Conservation (phyloP, 2,329 filamentous ascomycete species). For the Aureobasidium sp. region DNA sequence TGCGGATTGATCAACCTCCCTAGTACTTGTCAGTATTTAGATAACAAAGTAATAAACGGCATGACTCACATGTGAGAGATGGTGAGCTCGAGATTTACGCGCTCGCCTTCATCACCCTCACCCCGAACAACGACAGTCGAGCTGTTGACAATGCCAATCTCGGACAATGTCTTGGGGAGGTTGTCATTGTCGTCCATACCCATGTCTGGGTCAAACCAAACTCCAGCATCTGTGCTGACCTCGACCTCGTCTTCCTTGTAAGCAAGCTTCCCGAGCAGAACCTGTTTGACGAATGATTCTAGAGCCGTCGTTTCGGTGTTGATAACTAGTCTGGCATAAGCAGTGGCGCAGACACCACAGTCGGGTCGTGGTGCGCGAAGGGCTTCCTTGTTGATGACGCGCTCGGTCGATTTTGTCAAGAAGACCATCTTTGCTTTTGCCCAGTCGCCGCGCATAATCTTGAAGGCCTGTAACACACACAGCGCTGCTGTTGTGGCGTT, state of each 20-base stretch:
- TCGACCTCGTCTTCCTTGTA: slow-evolving; percentile 74
- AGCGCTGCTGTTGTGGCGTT: slow-evolving; percentile 93
- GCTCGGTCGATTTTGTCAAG: slow-evolving; percentile 58
- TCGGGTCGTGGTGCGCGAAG: slow-evolving; percentile 64
- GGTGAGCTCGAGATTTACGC: slow-evolving; percentile 69
- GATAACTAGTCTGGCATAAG: slow-evolving; percentile 58
- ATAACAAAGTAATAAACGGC: neutral
- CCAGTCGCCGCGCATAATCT: slow-evolving; percentile 70
- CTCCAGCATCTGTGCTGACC: slow-evolving; percentile 63
- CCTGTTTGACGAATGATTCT: slow-evolving; percentile 67
- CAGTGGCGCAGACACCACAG: slow-evolving; percentile 76
- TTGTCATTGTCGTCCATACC: slow-evolving; percentile 56
- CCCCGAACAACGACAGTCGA: slow-evolving; percentile 79
- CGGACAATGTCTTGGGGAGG: slow-evolving; percentile 66
- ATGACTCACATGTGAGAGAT: slow-evolving; percentile 18
- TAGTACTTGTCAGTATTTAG: neutral
- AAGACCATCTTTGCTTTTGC: slow-evolving; percentile 76
- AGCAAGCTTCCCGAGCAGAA: slow-evolving; percentile 63
- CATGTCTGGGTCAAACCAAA: slow-evolving; percentile 86
- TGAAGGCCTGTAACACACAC: slow-evolving; percentile 88
- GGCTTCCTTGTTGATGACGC: slow-evolving; percentile 51
- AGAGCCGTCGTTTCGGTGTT: slow-evolving; percentile 69
- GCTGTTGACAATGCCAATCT: slow-evolving; percentile 64
- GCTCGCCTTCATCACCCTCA: slow-evolving; percentile 67
- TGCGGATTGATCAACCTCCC: neutral